Percentiles rank a stretch among this genome's conserved stretches.
These are phyloP conservation scores for Sclerotiophoma versabilis DNA, from an alignment of 2,329 filamentous ascomycete species.

Conservation along the genomic window DNA sequence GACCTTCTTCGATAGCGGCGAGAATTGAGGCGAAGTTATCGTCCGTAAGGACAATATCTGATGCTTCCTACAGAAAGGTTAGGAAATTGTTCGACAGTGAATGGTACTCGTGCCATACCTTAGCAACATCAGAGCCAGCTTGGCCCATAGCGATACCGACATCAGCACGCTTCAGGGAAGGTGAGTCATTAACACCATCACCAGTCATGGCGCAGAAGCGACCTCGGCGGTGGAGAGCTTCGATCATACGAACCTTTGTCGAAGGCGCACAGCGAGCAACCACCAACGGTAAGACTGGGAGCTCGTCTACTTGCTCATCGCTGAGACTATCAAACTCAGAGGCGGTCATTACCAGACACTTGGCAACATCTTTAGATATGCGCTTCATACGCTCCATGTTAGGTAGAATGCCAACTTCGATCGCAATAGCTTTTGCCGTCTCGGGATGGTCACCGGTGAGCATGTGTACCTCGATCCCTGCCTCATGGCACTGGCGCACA, in stretches of 20 bases:
- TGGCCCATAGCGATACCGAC: conserved; percentile 89
- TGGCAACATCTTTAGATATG: conserved; percentile 38
- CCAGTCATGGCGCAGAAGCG: conserved; percentile 87
- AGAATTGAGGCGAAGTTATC: conserved; percentile 91
- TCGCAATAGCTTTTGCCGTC: conserved; percentile 56
- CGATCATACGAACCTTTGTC: conserved; percentile 91
- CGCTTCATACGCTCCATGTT: conserved; percentile 22
- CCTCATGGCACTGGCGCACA: conserved; percentile 53
- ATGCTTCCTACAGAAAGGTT: conserved; percentile 11
- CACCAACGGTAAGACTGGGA: conserved; percentile 79
- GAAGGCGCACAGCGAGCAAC: conserved; percentile 84
- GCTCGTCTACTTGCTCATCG: conserved; percentile 75
- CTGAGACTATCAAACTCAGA: conserved; percentile 78
- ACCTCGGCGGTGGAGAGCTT: conserved; percentile 78
- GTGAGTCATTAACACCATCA: conserved; percentile 87
- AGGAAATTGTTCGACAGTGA: background rate
- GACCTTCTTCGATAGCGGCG: conserved; percentile 80
- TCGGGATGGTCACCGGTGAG: conserved; percentile 57
- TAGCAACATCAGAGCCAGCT: conserved; percentile 81
- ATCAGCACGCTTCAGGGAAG: conserved; percentile 79
- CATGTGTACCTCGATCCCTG: conserved; percentile 59
- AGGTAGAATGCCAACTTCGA: conserved; percentile 56
- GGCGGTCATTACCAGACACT: conserved; percentile 46
- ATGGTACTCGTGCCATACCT: conserved; percentile 44
- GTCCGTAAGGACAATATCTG: conserved; percentile 81